A percentile compares a stretch with the other conserved stretches of the same genome.
phyloP scores from a whole-genome alignment of 257 asterid species.

The Apocynum venetum region DNA sequence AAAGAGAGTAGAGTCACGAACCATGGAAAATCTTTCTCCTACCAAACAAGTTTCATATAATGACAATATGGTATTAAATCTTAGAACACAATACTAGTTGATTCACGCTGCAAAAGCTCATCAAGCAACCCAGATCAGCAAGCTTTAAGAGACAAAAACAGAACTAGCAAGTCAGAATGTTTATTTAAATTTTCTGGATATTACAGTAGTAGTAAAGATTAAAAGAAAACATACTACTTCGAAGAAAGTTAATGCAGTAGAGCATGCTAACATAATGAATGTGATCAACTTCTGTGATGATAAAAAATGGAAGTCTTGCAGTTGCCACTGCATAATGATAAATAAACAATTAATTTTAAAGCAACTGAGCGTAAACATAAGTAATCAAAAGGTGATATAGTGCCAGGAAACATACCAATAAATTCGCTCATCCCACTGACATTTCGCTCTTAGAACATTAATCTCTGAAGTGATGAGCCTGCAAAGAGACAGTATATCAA shows the following conservation, averaged over 20 bases:
- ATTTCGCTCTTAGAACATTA: not conserved
- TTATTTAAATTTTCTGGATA: not conserved
- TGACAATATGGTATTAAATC: not conserved
- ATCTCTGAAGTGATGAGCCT: no score
- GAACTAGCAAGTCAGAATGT: not conserved
- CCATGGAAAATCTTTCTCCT: no score
- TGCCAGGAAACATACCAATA: conserved; percentile 1
- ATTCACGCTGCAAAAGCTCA: not conserved
- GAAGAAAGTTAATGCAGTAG: no score
- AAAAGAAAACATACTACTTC: no score
- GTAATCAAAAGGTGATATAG: not conserved
- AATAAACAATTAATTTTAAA: not conserved
- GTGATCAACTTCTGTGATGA: conserved; percentile 2
- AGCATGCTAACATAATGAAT: not conserved
- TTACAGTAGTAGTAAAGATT: not conserved
- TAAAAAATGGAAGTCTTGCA: conserved; percentile 6
- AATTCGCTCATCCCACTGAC: conserved; percentile 1
- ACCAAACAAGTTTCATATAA: not conserved
- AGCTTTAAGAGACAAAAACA: not conserved
- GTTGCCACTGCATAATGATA: conserved; percentile 12
- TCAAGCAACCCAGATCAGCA: not conserved
- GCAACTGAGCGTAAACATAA: not conserved
- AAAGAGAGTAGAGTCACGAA: no score
- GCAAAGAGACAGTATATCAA: no score
- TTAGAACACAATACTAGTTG: not conserved